Evolutionary conservation across 2,329 filamentous ascomycete species (phyloP).

Genomic region (Aureobasidium uvarum): DNA sequence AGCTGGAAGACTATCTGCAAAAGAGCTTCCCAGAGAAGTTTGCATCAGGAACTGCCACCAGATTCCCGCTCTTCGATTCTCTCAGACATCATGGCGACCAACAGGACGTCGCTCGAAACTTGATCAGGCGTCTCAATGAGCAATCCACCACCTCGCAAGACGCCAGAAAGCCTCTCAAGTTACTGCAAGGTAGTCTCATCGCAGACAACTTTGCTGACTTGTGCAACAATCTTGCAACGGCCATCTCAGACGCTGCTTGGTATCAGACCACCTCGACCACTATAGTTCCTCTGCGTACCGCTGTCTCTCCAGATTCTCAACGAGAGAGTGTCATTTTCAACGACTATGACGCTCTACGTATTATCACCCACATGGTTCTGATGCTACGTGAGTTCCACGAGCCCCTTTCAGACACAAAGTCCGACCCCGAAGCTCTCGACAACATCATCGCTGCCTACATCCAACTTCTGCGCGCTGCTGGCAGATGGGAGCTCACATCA

Average conservation of each 20-base stretch:
- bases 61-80: slow-evolving; percentile 64
- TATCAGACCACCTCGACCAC: slow-evolving; percentile 28
- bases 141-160: slow-evolving; percentile 58
- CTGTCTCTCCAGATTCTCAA: slow-evolving; percentile 21
- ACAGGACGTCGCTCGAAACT: slow-evolving; percentile 24
- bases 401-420: slow-evolving; percentile 11
- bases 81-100: slow-evolving; percentile 61
- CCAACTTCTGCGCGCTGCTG: slow-evolving; percentile 68
- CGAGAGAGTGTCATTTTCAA: slow-evolving; percentile 38
- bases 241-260: slow-evolving; percentile 42
- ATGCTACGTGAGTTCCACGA: slow-evolving; percentile 56
- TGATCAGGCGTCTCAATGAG: slow-evolving; percentile 61
- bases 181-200: slow-evolving; percentile 73
- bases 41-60: slow-evolving; percentile 55
- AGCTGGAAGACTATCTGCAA: slow-evolving; percentile 72
- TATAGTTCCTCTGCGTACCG: slow-evolving; percentile 28
- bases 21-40: slow-evolving; percentile 55
- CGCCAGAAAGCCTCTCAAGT: slow-evolving; percentile 65
- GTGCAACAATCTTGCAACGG: slow-evolving; percentile 45
- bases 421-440: slow-evolving; percentile 43
- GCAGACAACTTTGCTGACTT: slow-evolving; percentile 55
- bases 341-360: slow-evolving; percentile 47
- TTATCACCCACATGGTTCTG: slow-evolving; percentile 58
- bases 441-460: slow-evolving; percentile 81
- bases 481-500: slow-evolving; percentile 75